phyloP scores from a whole-genome alignment of 2,329 filamentous ascomycete species.

The Pseudovirgaria hyperparasitica region DNA sequence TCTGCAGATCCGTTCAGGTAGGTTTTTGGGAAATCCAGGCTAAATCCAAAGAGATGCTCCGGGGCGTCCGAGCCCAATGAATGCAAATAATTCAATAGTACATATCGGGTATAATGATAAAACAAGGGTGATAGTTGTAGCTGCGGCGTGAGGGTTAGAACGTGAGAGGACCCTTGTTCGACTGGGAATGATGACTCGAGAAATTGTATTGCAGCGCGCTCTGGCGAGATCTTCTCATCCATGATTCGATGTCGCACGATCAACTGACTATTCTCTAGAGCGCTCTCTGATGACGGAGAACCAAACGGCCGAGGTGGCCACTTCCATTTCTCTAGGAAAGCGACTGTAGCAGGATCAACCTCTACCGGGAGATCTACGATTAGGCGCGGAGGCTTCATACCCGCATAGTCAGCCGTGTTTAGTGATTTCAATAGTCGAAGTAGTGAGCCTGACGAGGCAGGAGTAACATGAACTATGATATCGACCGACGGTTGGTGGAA shows the following conservation, averaged over 20 bases:
- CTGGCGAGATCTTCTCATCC: slow-evolving; percentile 44
- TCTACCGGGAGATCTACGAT: slow-evolving; percentile 71
- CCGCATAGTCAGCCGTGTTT: slow-evolving; percentile 60
- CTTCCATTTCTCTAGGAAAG: slow-evolving; percentile 49
- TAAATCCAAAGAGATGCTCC: slow-evolving; percentile 59
- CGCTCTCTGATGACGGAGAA: no score
- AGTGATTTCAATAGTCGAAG: slow-evolving; percentile 68
- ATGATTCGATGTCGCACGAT: slow-evolving; percentile 65
- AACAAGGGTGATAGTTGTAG: slow-evolving; percentile 69
- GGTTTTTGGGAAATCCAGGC: slow-evolving; percentile 58
- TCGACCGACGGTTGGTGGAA: slow-evolving; percentile 74
- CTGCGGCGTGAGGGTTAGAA: slow-evolving; percentile 75
- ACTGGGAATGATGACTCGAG: slow-evolving; percentile 81
- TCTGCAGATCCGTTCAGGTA: slow-evolving; percentile 47
- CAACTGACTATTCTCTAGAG: slow-evolving; percentile 38
- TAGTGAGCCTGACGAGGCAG: slow-evolving; percentile 59
- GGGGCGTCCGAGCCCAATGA: slow-evolving; percentile 40
- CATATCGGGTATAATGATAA: slow-evolving; percentile 75
- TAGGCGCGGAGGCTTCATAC: slow-evolving; percentile 56
- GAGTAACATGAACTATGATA: slow-evolving; percentile 66
- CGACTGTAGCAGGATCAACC: slow-evolving; percentile 51
- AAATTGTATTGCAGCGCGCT: slow-evolving; percentile 62
- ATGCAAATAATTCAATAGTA: slow-evolving; percentile 64
- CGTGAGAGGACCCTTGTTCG: slow-evolving; percentile 51
- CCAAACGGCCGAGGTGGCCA: no score